Evolutionary conservation across 306 rosid genomes (phyloP).

Genomic region (Citrullus mucosospermus): DNA sequence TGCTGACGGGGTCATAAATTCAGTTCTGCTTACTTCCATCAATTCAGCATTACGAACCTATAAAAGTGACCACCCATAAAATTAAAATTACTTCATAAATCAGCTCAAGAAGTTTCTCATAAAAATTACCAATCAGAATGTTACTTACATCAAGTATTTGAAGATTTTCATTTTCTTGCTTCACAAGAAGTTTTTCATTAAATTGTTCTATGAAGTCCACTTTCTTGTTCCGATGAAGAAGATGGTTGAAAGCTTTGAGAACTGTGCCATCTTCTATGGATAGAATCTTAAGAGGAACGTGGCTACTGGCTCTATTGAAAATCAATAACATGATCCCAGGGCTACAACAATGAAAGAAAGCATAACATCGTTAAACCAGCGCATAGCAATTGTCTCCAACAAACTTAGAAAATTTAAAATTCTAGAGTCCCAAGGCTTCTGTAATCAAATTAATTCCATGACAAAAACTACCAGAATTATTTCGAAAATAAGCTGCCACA

Average conservation of each 20-base stretch:
- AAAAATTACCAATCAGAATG: not conserved
- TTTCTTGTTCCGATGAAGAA: conserved; percentile 82
- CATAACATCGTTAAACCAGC: not conserved
- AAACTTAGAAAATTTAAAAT: not conserved
- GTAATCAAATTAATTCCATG: not conserved
- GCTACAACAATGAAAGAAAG: conserved; percentile 27
- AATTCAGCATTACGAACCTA: conserved; percentile 71
- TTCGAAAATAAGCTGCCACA: not conserved
- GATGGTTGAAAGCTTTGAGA: conserved; percentile 75
- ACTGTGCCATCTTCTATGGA: conserved; percentile 94
- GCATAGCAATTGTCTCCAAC: not conserved
- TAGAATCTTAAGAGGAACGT: conserved; percentile 81
- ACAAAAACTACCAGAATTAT: not conserved
- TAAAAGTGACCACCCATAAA: not conserved
- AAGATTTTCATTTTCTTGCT: conserved; percentile 93
- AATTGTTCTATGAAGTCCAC: conserved; percentile 96
- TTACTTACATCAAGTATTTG: conserved; percentile 86
- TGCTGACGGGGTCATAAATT: conserved; percentile 92
- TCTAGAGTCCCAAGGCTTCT: not conserved
- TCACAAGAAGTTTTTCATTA: conserved; percentile 94
- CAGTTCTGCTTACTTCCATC: conserved; percentile 60
- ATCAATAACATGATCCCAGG: conserved; percentile 90
- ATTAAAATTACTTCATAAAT: conserved; percentile 1
- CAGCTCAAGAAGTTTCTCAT: not conserved
- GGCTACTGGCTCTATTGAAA: conserved; percentile 53